Base-by-base conservation (phyloP, 2,329 filamentous ascomycete species). In the Colletotrichum sp. region DNA sequence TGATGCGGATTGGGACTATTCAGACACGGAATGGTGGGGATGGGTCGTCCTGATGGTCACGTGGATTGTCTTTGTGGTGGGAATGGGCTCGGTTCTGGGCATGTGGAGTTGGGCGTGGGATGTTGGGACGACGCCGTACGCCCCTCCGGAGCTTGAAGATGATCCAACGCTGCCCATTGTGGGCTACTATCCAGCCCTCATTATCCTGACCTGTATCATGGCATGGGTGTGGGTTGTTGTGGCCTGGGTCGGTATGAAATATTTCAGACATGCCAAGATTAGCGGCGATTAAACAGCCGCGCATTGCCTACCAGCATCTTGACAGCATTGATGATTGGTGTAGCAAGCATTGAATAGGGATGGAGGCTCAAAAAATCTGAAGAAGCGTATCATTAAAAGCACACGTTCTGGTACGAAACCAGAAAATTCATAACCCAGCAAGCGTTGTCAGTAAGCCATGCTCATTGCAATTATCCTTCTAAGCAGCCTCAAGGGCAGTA, bases 41-140 rank as follows among this genome's bases (percentile, higher is more conserved):
- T 99, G 96, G 95, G 94, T 98, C 9, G 94, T 99, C 64, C 88
- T 99, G 36, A 87, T 94, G 55, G 94, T 95, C 63, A 99, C 98
- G 0, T 99, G 98, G 97, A 87, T 98, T 60, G 96, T 98, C 30
- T 99, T 99, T 83, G 96, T 99, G 24, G 92, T 97, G 1, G 97
- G 97, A 36, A 99, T 99, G 95, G 97, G 97, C 69, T 98, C 95
- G 67, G 98, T 96, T 84, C 90, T 99, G 62, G 96, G 95, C 26
- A 92, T 99, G 26, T 99, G 97, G 97, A 97, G 94, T 84, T 99
- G 97, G 97, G 97, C 97, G 4, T 99, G 97, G 97, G 96, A 99
- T 87, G 96, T 99, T 3, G 96, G 96, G 62, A 96, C 96, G 84
- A 98, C 96, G 39, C 96, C 96, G 0, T 98, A 98, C 85, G 96